Evolutionary conservation across 2,329 filamentous ascomycete genomes (phyloP).

Genomic region (Colletotrichum melonis): DNA sequence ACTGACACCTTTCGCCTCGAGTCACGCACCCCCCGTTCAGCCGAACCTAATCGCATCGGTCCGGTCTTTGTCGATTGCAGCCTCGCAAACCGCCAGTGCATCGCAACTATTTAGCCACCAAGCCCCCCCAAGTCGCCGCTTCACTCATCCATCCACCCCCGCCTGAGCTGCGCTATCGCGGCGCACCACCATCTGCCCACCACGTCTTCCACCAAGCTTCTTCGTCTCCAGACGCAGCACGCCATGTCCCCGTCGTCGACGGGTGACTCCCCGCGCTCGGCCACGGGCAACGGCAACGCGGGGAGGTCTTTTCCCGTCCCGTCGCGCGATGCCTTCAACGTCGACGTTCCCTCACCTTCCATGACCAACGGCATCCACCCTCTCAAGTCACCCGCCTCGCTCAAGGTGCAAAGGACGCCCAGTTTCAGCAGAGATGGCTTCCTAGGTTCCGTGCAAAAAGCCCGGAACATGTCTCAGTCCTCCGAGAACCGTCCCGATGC

Average conservation of each 20-base stretch:
- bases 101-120: background rate
- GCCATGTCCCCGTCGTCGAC: slow-evolving; percentile 66
- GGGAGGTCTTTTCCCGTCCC: slow-evolving; percentile 58
- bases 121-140: background rate
- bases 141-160: background rate
- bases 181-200: slow-evolving; percentile 35
- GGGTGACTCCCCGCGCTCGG: slow-evolving; percentile 62
- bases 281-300: slow-evolving; percentile 49
- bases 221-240: slow-evolving; percentile 39
- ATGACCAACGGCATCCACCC: slow-evolving; percentile 54
- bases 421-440: slow-evolving; percentile 67
- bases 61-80: background rate
- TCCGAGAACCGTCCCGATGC: slow-evolving; percentile 59
- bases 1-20: slow-evolving; percentile 5
- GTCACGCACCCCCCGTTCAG: background rate
- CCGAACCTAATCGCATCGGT: background rate
- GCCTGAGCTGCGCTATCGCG: slow-evolving; percentile 28
- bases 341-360: slow-evolving; percentile 60
- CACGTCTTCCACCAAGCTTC: slow-evolving; percentile 38
- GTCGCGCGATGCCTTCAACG: slow-evolving; percentile 58
- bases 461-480: slow-evolving; percentile 66
- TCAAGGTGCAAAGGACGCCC: slow-evolving; percentile 59
- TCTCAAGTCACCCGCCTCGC: slow-evolving; percentile 63
- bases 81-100: background rate
- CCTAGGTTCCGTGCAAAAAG: slow-evolving; percentile 63